Base-by-base conservation (phyloP, 1,284 basidiomycete species). In the Ustilago xerochloae region DNA sequence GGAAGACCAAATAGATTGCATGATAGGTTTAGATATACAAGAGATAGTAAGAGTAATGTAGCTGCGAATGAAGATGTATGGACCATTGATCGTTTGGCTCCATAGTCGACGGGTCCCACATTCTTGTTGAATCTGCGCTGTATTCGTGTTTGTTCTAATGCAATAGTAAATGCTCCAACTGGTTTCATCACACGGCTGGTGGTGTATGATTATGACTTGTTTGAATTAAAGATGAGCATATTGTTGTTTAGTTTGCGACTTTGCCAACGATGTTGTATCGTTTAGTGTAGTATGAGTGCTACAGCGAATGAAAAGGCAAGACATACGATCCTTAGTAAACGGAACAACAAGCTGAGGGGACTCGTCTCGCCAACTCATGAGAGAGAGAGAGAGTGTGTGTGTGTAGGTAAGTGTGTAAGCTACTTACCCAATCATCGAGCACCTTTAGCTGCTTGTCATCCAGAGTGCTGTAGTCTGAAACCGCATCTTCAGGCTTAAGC, bases 401-500 rank as follows among this genome's bases (percentile, higher is more conserved):
- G 41, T 26, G 22, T 12, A 12, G 4, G 33, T 24, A 13, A 47
- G 41, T 47, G 56, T 13, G 36, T 20, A 6, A 0, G 43, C 9
- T 12, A 77, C 77, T 41, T 35, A 82, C 78, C 96, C 96, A 98
- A 79, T 97, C 93, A 71, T 97, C 89, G 55, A 98, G 87, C 1
- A 93, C 92, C 85, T 93, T 93, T 84, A 86, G 85, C 82, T 97
- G 92, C 72, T 89, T 89, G 69, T 90, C 90, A 54, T 89, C 88
- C 47, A 99, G 88, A 0, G 84, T 86, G 73, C 90, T 92, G 84
- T 93, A 97, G 84, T 99, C 95, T 4, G 93, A 86, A 3, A 94
- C 88, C 0, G 95, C 96, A 81, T 98, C 91, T 84, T 94, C 92
- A 5, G 88, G 86, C 75, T 94, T 93, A 77, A 98, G 86, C 78